Evolutionary conservation across 768 basidiomycete genomes (phyloP), one percentile per base, ranked within the genome.

Genomic region (Serendipita sp.): DNA sequence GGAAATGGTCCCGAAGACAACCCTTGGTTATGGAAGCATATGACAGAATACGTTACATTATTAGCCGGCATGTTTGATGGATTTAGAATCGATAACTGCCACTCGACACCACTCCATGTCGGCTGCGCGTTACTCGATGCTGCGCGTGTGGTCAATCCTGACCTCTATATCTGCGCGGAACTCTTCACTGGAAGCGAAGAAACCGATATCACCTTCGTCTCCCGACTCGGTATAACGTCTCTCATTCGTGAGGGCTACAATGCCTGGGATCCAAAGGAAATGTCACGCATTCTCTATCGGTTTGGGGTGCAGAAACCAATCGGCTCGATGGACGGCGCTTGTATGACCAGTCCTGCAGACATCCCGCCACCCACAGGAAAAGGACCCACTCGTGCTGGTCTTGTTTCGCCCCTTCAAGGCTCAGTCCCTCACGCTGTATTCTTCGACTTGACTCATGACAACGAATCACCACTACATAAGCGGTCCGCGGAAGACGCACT

Each of bases 61-160:
- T 85, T 98, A 31, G 96, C 95, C 0, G 76, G 75, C 44, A 80
- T 81, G 5, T 99, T 97, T 71, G 88, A 97, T 66, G 96, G 96
- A 8, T 99, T 99, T 81, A 83, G 96, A 33, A 87, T 99, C 69
- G 96, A 99, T 75, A 99, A 99, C 71, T 96, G 92, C 67, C 95
- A 99, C 74, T 98, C 95, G 2, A 99, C 96, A 0, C 96, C 96
- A 13, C 75, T 98, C 37, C 84, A 91, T 68, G 92, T 98, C n/a
- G 96, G 96, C n/a, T 86, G 86, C n/a, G 78, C 79, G 50, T 85
- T 99, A 77, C 84, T 99, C 40, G 96, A 99, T 71, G 84, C 85
- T 16, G 94, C 94, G 3, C 82, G 96, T 36, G 84, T 84, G 23
- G 83, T 84, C 62, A 91, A 91, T 68, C 94, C 93, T 1, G 80